Conservation (phyloP, 2,329 filamentous ascomycete genomes). For the Oidium heveae region DNA sequence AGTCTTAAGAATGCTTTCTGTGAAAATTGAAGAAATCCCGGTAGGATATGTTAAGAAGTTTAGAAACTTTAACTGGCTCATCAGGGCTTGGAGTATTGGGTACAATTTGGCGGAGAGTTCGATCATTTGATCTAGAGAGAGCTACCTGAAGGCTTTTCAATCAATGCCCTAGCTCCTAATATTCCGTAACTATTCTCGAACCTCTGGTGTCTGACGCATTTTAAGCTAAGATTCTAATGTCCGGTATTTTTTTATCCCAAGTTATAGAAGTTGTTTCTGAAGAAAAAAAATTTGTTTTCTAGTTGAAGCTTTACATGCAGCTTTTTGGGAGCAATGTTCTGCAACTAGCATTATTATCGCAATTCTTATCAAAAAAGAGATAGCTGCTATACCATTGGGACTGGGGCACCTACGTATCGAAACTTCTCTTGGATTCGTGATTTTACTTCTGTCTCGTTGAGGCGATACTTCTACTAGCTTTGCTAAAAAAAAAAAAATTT, state of each 20-base stretch:
- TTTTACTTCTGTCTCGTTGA: no score
- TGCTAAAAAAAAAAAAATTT: no score
- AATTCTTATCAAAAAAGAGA: no score
- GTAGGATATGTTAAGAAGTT: background rate
- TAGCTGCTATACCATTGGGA: no score
- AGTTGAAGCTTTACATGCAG: background rate
- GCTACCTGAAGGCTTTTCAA: background rate
- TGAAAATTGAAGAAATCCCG: background rate
- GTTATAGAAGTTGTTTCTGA: background rate
- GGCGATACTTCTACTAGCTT: no score
- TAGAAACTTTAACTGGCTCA: background rate
- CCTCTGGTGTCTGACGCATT: background rate
- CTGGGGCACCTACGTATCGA: no score
- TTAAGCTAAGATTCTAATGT: background rate
- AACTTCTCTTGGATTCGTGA: no score
- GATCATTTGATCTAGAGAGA: background rate
- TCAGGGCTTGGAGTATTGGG: background rate
- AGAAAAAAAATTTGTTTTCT: background rate
- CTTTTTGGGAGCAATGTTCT: no score
- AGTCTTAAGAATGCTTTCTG: background rate
- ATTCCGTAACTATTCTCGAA: background rate
- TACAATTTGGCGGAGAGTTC: background rate
- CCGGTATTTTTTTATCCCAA: background rate
- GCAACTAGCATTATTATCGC: no score
- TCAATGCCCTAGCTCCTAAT: background rate